Evolutionary conservation across 2,329 filamentous ascomycete genomes (phyloP).

Genomic region (Incumbomyces lentus): DNA sequence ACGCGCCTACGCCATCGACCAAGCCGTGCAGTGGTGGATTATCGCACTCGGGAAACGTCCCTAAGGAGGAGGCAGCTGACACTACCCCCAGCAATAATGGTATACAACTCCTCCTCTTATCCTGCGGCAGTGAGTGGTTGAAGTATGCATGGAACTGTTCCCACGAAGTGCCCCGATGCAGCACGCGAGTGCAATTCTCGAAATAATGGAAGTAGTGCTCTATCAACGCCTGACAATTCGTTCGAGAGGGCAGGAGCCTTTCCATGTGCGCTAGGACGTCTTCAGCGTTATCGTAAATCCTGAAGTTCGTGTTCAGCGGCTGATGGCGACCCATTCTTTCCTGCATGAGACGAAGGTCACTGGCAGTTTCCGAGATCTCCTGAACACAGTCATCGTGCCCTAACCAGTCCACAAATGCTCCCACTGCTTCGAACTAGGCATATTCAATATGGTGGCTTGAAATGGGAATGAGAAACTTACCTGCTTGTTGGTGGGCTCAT

Average conservation of each 20-base stretch:
- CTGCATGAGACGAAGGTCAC: conserved; percentile 3
- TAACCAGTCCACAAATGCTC: neutral
- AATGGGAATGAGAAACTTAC: neutral
- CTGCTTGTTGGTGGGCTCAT: neutral
- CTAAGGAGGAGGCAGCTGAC: conserved; percentile 11
- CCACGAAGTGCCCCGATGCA: conserved; percentile 14
- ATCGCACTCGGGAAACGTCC: conserved; percentile 16
- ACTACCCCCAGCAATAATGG: conserved; percentile 17
- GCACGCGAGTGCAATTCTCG: conserved; percentile 19
- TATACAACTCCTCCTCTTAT: conserved; percentile 13
- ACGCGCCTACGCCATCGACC: conserved; percentile 6
- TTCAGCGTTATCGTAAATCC: conserved; percentile 9
- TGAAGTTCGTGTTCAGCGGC: conserved; percentile 9
- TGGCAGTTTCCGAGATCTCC: neutral
- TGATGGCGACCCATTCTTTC: neutral
- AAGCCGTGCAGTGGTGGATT: conserved; percentile 3
- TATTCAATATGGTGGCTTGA: neutral
- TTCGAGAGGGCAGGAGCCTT: neutral
- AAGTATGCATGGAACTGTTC: conserved; percentile 13
- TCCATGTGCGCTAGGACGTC: conserved; percentile 8
- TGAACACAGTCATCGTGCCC: neutral
- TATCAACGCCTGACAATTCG: conserved; percentile 12
- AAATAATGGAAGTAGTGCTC: conserved; percentile 19
- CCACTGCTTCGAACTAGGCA: conserved; percentile 1
- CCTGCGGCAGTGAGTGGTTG: conserved; percentile 9